Base-by-base conservation (phyloP, 176 grass and related monocot species). In the Cymbopogon citratus region DNA sequence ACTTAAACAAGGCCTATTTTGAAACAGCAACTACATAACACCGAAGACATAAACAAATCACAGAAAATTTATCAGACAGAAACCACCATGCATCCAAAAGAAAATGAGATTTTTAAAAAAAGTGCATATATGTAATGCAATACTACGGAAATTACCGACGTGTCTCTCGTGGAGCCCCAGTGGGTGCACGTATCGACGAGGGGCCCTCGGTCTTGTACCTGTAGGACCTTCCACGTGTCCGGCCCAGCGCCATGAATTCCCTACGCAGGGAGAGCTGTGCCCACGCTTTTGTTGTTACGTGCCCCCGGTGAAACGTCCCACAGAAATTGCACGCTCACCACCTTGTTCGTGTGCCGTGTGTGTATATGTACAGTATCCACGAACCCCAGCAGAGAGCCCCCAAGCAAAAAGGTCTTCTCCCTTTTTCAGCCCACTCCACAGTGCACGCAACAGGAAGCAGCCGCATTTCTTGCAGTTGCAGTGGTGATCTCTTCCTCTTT, bases 161-260 rank as follows among this genome's bases (percentile, higher is more conserved):
- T 44, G 38, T 44, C 21, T 16, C 49, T 46, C 31, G 41, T 54
- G 76, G 84, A 72, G n/a, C 66, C 54, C 9, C 13, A 4, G n/a
- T 3, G 83, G 41, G 76, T 79, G 75, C 76, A 74, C 84, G 76
- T 51, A 80, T 66, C 43, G 44, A 23, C 34, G 11, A 6, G 31
- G 29, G 0, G 10, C 29, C 15, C 19, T 31, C 9, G 5, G 16
- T 16, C 19, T 25, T 29, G 2, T 18, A 0, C 19, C 19, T 29
- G 2, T 18, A 0, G 29, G n/a, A 61, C 8, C 5, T 1, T 16
- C 61, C 69, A 81, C 69, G 77, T 75, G 70, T 74, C 84, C 34
- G 41, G 0, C 4, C 21, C 19, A 27, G 0, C 43, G 35, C 77
- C 77, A 27, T 14, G 33, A 27, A 25, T 60, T 66, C 44, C 26